Evolutionary conservation across 805 yeast genomes (phyloP), one percentile per base, ranked within the genome.

Genomic region (Saccharomycopsis javanensis): DNA sequence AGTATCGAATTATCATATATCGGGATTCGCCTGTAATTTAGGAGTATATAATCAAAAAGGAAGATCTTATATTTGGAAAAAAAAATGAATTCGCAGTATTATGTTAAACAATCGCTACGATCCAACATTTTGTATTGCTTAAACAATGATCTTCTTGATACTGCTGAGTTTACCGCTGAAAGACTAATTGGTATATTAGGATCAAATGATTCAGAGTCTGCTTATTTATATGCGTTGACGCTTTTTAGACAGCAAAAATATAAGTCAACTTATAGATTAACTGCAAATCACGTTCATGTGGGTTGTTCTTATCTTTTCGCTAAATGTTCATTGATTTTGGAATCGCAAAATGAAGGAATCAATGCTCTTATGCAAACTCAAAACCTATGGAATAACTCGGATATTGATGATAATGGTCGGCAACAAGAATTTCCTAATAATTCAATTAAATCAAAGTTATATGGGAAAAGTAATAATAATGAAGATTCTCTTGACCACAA

Each of bases 121-220:
- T 77, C 85, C 10, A 71, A 78, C 1, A 75, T 86, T n/a, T 72
- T 87, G 67, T 86, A 88, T 64, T 79, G 85, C 11, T 69, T 89
- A 42, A 96, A 88, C 64, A 79, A 80, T 59, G 89, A 83, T 65
- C 76, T 86, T 60, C 71, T 79, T 50, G 71, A 75, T 13, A 86
- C 91, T 28, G 97, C 98, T 1, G 90, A 85, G 65, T 88, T 94
- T 70, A 83, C 92, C 4, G 81, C 90, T 16, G 98, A 94, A 68
- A 75, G 96, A 62, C 73, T 89, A 23, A 70, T 86, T 34, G 88
- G 96, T 1, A 78, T 80, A n/a, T 68, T 75, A 5, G 65, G 65
- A 16, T 55, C 60, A 10, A 64, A 66, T 38, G 78, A 80, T 60
- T 68, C 78, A 5, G 88, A 84, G 55, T 78, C 91, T 8, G 67